These are phyloP conservation scores for Diaporthe caulivora DNA, from an alignment of 2,329 filamentous ascomycete genomes.

Conservation along the genomic window DNA sequence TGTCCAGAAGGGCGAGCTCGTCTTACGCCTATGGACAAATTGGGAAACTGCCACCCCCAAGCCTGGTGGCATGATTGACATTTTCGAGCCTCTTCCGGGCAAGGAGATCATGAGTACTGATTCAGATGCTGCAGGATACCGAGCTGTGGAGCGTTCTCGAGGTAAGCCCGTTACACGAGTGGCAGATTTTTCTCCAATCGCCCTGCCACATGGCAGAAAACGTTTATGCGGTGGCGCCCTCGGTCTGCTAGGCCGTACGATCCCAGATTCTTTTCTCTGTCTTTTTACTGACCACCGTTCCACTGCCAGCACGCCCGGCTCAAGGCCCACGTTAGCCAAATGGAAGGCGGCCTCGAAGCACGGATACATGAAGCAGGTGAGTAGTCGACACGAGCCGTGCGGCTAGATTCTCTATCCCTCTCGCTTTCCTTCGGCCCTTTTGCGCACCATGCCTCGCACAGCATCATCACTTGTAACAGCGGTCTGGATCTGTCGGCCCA, in stretches of 20 bases:
- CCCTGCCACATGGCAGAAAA: conserved; percentile 39
- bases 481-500: conserved; percentile 6
- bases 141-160: conserved; percentile 92
- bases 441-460: conserved; percentile 32
- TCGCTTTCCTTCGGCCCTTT: conserved; percentile 48
- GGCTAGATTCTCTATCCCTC: conserved; percentile 33
- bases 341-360: conserved; percentile 92
- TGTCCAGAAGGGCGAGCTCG: conserved; percentile 15
- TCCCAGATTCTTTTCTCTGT: background rate
- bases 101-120: conserved; percentile 35
- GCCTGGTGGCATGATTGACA: conserved; percentile 19
- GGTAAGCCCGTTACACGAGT: conserved; percentile 68
- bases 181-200: conserved; percentile 38
- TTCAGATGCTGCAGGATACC: conserved; percentile 69
- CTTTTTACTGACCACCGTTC: conserved; percentile 38
- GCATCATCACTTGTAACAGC: conserved; percentile 22
- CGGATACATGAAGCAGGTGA: conserved; percentile 93
- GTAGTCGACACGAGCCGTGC: conserved; percentile 60
- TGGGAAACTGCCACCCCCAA: conserved; percentile 20
- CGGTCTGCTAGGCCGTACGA: conserved; percentile 53
- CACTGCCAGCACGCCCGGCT: conserved; percentile 82
- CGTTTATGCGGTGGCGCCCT: conserved; percentile 40
- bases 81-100: conserved; percentile 26
- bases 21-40: conserved; percentile 10
- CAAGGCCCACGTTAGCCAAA: conserved; percentile 87